phyloP scores from a whole-genome alignment of 2,329 filamentous ascomycete genomes.

The Ceratocystis huliohia region DNA sequence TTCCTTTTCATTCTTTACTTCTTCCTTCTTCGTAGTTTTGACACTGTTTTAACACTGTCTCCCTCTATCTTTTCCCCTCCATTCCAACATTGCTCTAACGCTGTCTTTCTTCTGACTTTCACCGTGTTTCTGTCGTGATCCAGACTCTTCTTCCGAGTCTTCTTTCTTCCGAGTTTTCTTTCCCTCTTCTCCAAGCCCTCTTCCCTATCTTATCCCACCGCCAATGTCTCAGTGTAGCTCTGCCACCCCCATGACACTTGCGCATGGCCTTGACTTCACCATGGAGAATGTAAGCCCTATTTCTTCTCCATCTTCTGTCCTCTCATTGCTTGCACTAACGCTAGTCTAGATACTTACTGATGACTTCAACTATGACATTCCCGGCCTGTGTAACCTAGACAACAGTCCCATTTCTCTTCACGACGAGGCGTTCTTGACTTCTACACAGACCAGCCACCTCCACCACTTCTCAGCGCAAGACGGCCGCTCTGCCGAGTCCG shows the following conservation, averaged over 20 bases:
- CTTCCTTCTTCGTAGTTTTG: not conserved
- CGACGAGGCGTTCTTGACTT: not conserved
- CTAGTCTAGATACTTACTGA: constrained; percentile 18
- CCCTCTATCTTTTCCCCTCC: not conserved
- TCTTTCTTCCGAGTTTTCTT: not conserved
- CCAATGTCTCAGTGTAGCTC: constrained; percentile 6
- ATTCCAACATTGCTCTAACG: not conserved
- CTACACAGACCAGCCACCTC: not conserved
- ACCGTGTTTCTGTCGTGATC: not conserved
- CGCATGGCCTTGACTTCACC: not conserved
- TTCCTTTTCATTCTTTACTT: not conserved
- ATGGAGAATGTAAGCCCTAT: not conserved
- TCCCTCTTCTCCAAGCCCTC: not conserved
- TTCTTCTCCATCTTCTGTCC: not conserved
- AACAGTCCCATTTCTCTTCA: constrained; percentile 27
- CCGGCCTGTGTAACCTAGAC: constrained; percentile 19
- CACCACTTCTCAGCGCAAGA: not conserved
- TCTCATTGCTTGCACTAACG: not conserved
- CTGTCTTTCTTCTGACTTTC: not conserved
- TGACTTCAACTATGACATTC: constrained; percentile 22
- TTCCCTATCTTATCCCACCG: not conserved
- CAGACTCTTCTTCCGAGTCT: not conserved
- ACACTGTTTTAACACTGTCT: not conserved
- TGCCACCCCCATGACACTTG: not conserved
- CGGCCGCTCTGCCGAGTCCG: not conserved